Conservation (phyloP, 805 yeast genomes). For the Wickerhamomyces ciferrii region DNA sequence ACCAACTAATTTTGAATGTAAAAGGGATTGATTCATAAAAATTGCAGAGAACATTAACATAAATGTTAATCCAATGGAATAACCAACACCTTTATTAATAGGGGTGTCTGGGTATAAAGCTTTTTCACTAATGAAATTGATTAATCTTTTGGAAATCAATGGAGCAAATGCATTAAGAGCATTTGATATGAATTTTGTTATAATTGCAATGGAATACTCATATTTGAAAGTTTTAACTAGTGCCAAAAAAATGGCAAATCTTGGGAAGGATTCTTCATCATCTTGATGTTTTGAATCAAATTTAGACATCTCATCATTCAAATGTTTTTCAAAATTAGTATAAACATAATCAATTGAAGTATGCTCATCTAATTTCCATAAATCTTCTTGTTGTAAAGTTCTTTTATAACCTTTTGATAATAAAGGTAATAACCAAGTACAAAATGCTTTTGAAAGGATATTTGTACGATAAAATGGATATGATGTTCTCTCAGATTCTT, state of each 20-base stretch:
- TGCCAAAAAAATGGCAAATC: slow-evolving; percentile 36
- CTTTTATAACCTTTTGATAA: slow-evolving; percentile 62
- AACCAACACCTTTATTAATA: slow-evolving; percentile 61
- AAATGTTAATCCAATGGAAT: slow-evolving; percentile 61
- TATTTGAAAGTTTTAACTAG: slow-evolving; percentile 38
- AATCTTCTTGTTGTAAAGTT: slow-evolving; percentile 58
- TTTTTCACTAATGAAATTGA: slow-evolving; percentile 41
- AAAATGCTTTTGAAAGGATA: slow-evolving; percentile 35
- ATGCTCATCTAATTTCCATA: slow-evolving; percentile 38
- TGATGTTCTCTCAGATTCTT: slow-evolving; percentile 36
- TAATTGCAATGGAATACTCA: slow-evolving; percentile 32
- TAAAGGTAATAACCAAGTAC: slow-evolving; percentile 63
- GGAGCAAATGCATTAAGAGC: slow-evolving; percentile 38
- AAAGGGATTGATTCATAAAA: slow-evolving; percentile 57
- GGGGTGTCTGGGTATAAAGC: slow-evolving; percentile 30
- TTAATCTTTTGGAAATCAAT: slow-evolving; percentile 42
- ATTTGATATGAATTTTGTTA: slow-evolving; percentile 34
- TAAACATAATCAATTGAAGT: slow-evolving; percentile 33
- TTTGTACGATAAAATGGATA: slow-evolving; percentile 37
- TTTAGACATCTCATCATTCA: slow-evolving; percentile 24
- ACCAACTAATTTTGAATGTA: slow-evolving; percentile 53
- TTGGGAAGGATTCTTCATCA: no score
- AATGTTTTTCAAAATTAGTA: slow-evolving; percentile 25
- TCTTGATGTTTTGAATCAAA: slow-evolving; percentile 27
- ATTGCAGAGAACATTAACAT: slow-evolving; percentile 45